phyloP scores from a whole-genome alignment of 139 green algal genomes.

The Parachlorella kessleri region DNA sequence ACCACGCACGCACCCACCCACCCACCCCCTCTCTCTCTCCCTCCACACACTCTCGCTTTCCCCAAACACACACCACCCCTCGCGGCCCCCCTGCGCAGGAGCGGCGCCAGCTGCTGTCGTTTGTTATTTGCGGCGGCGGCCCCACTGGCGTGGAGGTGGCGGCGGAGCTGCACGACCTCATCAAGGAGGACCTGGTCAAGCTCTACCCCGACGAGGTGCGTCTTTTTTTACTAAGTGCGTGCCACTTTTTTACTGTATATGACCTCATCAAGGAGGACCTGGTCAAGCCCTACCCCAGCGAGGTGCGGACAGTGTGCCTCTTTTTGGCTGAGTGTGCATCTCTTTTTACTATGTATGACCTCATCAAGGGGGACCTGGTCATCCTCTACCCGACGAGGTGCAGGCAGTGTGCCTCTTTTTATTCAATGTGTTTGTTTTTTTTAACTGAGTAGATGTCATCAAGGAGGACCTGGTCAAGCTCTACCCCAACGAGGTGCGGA shows the following conservation, averaged over 20 bases:
- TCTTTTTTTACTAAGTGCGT: no score
- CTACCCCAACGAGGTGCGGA: constrained; percentile 54
- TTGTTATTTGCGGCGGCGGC: constrained; percentile 90
- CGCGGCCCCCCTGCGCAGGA: constrained; percentile 52
- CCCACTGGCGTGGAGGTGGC: constrained; percentile 93
- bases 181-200: constrained; percentile 63
- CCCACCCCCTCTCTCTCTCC: no score
- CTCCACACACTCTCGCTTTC: no score
- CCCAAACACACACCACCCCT: not conserved
- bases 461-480: constrained; percentile 61
- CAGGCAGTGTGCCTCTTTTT: no score
- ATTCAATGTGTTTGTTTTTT: no score
- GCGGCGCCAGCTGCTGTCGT: constrained; percentile 80
- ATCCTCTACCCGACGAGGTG: constrained; percentile 63
- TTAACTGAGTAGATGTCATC: constrained; percentile 94
- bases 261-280: constrained; percentile 83
- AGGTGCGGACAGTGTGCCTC: no score
- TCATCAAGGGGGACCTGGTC: constrained; percentile 70
- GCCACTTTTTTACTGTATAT: no score
- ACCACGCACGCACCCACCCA: no score
- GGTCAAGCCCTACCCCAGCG: constrained; percentile 62
- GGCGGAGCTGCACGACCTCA: constrained; percentile 91
- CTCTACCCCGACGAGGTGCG: constrained; percentile 60
- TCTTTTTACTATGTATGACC: no score
- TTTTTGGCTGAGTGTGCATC: no score